Evolutionary conservation across 805 yeast species (phyloP).

Genomic region (Cyberlindnera suaveolens): DNA sequence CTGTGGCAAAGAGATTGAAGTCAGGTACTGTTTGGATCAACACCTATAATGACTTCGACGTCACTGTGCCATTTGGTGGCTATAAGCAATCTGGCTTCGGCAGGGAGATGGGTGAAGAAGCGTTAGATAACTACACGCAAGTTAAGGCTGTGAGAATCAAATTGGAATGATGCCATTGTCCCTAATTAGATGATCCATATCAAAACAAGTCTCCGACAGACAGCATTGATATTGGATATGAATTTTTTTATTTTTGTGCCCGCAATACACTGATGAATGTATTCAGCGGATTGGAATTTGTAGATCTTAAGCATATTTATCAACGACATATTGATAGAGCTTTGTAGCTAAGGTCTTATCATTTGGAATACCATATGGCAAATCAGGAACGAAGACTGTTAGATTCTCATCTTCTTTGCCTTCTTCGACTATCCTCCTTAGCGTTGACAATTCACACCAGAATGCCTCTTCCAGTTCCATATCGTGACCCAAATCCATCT

Average conservation of each 20-base stretch:
- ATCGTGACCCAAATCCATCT: conserved; percentile 73
- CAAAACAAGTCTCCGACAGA: not conserved
- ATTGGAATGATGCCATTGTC: conserved; percentile 6
- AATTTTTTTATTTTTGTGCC: too few species aligned
- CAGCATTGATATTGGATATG: not conserved
- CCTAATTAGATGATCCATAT: too few species aligned
- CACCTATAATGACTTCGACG: conserved; percentile 75
- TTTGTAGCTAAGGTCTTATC: conserved; percentile 23
- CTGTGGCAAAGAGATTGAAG: conserved; percentile 56
- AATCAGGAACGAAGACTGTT: conserved; percentile 10
- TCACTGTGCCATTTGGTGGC: conserved; percentile 77
- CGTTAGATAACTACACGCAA: conserved; percentile 70
- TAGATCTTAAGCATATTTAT: conserved; percentile 4
- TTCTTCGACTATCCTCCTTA: conserved; percentile 34
- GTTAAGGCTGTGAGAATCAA: conserved; percentile 66
- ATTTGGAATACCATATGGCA: conserved; percentile 19
- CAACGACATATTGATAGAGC: conserved; percentile 20
- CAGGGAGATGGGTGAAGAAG: conserved; percentile 81
- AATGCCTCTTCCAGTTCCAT: conserved; percentile 77
- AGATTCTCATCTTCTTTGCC: conserved; percentile 20
- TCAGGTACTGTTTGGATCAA: conserved; percentile 80
- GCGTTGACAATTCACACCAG: conserved; percentile 64
- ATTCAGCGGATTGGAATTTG: not conserved
- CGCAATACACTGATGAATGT: too few species aligned
- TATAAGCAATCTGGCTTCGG: conserved; percentile 77